Conservation (phyloP, 345 rosid species). For the Cochlearia excelsa region DNA sequence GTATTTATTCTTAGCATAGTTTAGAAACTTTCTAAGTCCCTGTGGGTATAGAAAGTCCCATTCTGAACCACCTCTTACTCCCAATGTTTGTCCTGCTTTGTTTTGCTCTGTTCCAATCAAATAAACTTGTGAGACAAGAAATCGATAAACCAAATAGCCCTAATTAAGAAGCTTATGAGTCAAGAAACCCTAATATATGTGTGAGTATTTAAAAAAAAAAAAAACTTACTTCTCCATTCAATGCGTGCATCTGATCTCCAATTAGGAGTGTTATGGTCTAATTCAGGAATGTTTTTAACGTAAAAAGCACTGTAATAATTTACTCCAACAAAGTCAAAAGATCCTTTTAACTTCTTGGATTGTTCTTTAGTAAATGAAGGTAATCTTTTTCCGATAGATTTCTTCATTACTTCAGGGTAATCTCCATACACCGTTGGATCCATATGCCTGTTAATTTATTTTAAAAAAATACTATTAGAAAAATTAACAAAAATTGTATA, state of each 20-base stretch:
- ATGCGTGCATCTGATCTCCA: slow-evolving; percentile 43
- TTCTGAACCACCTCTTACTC: slow-evolving; percentile 37
- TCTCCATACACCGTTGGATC: slow-evolving; percentile 39
- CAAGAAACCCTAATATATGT: background rate
- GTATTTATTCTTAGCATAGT: slow-evolving; percentile 41
- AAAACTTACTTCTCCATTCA: slow-evolving; percentile 42
- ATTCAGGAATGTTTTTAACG: slow-evolving; percentile 26
- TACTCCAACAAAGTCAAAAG: slow-evolving; percentile 38
- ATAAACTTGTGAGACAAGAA: slow-evolving; percentile 18
- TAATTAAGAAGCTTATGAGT: background rate
- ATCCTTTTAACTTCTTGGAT: slow-evolving; percentile 30
- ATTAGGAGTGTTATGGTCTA: slow-evolving; percentile 27
- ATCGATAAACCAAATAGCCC: background rate
- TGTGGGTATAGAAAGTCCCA: slow-evolving; percentile 49
- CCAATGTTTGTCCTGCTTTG: slow-evolving; percentile 36
- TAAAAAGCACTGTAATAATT: slow-evolving; percentile 39
- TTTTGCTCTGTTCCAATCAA: slow-evolving; percentile 27
- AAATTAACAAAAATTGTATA: background rate
- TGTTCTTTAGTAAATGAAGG: slow-evolving; percentile 30
- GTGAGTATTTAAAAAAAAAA: background rate
- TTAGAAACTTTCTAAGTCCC: slow-evolving; percentile 43
- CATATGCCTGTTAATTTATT: slow-evolving; percentile 30
- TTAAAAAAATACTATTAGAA: background rate
- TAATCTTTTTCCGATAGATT: slow-evolving; percentile 31
- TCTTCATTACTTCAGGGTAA: slow-evolving; percentile 37